Conservation (phyloP, 164 flowering plant species). For the Stephania japonica region DNA sequence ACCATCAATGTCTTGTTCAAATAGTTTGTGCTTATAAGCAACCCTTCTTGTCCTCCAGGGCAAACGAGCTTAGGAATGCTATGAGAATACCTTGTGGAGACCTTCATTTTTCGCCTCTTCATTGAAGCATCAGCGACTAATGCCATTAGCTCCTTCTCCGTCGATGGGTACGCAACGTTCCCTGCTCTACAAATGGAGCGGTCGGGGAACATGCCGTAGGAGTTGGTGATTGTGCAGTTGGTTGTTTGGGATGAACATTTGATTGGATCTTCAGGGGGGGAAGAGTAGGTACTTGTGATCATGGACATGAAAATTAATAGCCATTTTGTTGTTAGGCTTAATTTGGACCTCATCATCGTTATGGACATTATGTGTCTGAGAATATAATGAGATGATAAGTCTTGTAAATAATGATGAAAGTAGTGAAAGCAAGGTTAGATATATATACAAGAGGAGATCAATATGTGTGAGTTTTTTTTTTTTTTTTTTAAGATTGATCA, state of each 20-base stretch:
- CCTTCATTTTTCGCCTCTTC: slow-evolving; percentile 45
- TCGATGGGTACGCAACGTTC: slow-evolving; percentile 38
- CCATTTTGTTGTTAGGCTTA: too few relatives aligned
- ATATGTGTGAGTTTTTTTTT: too few relatives aligned
- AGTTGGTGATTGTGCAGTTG: slow-evolving; percentile 62
- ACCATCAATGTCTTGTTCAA: slow-evolving; percentile 30
- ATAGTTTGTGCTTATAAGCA: slow-evolving; percentile 54
- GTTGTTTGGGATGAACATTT: slow-evolving; percentile 34
- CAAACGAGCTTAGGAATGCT: slow-evolving; percentile 69
- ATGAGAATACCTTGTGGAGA: slow-evolving; percentile 46
- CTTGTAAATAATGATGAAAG: too few relatives aligned
- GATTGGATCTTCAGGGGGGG: slow-evolving; percentile 59
- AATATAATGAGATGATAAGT: too few relatives aligned
- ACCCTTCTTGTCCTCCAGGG: slow-evolving; percentile 45
- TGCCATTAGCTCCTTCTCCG: slow-evolving; percentile 48
- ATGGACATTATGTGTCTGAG: too few relatives aligned
- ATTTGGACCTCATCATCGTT: too few relatives aligned
- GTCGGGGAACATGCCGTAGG: slow-evolving; percentile 71
- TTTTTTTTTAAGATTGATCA: too few relatives aligned
- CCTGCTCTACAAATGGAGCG: slow-evolving; percentile 42
- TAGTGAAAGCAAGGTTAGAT: too few relatives aligned
- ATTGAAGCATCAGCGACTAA: slow-evolving; percentile 45
- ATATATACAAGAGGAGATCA: too few relatives aligned
- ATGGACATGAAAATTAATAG: too few relatives aligned
- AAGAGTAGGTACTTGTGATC: slow-evolving; percentile 12